Evolutionary conservation across 75 land plant genomes (phyloP).

Genomic region (Sequoiadendron giganteum): DNA sequence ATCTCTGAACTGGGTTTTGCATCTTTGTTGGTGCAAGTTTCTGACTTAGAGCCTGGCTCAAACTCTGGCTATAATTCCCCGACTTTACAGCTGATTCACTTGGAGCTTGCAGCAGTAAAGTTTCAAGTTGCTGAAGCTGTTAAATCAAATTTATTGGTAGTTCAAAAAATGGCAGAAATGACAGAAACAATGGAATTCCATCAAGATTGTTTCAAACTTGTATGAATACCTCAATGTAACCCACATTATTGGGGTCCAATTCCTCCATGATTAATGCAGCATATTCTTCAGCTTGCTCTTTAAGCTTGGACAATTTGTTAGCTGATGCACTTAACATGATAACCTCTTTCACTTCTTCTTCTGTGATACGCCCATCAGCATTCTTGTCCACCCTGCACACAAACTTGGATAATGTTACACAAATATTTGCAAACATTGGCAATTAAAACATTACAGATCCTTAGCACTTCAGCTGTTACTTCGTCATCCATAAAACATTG

Average conservation of each 20-base stretch:
- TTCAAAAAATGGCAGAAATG: neutral
- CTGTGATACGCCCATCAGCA: conserved; percentile 61
- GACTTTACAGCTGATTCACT: conserved; percentile 21
- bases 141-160: conserved; percentile 3
- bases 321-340: conserved; percentile 65
- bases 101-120: conserved; percentile 62
- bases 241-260: conserved; percentile 37
- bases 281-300: conserved; percentile 66
- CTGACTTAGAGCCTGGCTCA: conserved; percentile 64
- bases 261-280: conserved; percentile 66
- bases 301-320: conserved; percentile 59
- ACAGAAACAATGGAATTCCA: neutral
- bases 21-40: conserved; percentile 29
- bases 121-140: conserved; percentile 41
- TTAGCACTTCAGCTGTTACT: neutral
- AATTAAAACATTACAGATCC: neutral
- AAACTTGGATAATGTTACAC: neutral
- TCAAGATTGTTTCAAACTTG: neutral
- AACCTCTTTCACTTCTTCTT: conserved; percentile 70
- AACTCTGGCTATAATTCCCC: conserved; percentile 30
- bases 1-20: conserved; percentile 22
- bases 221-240: conserved; percentile 52
- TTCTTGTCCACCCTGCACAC: conserved; percentile 59
- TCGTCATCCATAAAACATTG: neutral
- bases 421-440: neutral